A percentile compares a stretch with the other conserved stretches of the same genome.
Evolutionary conservation across 2,329 filamentous ascomycete genomes (phyloP).

Genomic region (Lojkania enalia): DNA sequence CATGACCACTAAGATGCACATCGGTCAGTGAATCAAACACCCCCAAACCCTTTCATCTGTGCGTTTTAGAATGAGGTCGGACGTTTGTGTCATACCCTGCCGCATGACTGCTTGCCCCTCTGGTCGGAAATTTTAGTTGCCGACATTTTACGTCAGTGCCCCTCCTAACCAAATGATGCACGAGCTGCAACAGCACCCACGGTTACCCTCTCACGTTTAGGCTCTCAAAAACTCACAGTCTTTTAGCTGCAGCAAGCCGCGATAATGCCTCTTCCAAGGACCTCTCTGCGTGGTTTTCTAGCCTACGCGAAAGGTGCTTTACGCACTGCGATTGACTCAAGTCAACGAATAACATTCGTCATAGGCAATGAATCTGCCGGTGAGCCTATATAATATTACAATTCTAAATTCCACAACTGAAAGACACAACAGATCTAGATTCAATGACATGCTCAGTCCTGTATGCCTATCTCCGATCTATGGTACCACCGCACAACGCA

Average conservation of each 20-base stretch:
- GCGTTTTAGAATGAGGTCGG: no score
- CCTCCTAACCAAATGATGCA: no score
- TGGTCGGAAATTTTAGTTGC: no score
- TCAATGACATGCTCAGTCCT: constrained; percentile 75
- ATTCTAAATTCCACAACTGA: constrained; percentile 11
- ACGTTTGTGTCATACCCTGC: no score
- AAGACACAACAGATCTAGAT: constrained; percentile 67
- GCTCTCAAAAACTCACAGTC: no score
- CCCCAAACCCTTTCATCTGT: no score
- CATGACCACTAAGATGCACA: no score
- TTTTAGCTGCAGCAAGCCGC: background rate
- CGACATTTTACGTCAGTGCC: no score
- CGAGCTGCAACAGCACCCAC: no score
- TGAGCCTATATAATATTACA: constrained; percentile 22
- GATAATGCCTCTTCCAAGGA: constrained; percentile 49
- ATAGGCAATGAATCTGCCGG: constrained; percentile 59
- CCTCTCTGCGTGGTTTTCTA: constrained; percentile 52
- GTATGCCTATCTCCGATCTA: constrained; percentile 72
- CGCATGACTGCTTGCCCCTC: no score
- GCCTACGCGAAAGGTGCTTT: constrained; percentile 49
- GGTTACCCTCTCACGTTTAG: no score
- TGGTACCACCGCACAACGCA: constrained; percentile 51
- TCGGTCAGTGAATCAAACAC: no score
- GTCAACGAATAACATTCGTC: constrained; percentile 52
- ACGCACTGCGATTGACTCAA: constrained; percentile 44